phyloP scores from a whole-genome alignment of 176 grass and related monocot species.

The Thinopyrum elongatum region DNA sequence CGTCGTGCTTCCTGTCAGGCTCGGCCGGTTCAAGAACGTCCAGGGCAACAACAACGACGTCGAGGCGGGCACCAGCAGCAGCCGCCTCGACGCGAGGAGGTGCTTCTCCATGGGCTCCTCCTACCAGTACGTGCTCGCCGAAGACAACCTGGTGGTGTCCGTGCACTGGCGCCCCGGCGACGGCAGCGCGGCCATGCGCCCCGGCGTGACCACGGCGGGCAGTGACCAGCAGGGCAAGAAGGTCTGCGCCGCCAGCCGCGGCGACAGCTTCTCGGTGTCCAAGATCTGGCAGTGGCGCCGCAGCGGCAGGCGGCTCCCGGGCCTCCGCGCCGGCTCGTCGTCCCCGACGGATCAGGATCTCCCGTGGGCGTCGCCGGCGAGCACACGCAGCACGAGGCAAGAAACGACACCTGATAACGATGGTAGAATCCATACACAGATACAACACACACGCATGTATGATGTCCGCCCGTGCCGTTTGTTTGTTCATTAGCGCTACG shows the following conservation, averaged over 20 bases:
- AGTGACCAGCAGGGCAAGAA: conserved; percentile 48
- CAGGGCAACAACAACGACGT: conserved; percentile 20
- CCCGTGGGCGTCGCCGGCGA: conserved; percentile 42
- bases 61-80: conserved; percentile 47
- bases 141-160: conserved; percentile 55
- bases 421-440: neutral
- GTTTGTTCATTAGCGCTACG: neutral
- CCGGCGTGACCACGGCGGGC: neutral
- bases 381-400: conserved; percentile 15
- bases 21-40: conserved; percentile 73
- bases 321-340: conserved; percentile 30
- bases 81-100: conserved; percentile 59
- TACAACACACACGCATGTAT: neutral
- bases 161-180: conserved; percentile 34
- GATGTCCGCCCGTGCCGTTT: neutral
- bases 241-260: conserved; percentile 48
- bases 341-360: conserved; percentile 33
- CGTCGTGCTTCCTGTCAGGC: conserved; percentile 64
- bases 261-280: conserved; percentile 94
- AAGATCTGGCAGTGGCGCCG: conserved; percentile 96
- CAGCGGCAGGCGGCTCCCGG: conserved; percentile 53
- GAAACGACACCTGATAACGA: conserved; percentile 8
- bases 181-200: conserved; percentile 3
- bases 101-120: conserved; percentile 91
- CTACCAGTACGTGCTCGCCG: conserved; percentile 72